Base-by-base conservation (phyloP, 805 yeast species). In the Yarrowia sp. region DNA sequence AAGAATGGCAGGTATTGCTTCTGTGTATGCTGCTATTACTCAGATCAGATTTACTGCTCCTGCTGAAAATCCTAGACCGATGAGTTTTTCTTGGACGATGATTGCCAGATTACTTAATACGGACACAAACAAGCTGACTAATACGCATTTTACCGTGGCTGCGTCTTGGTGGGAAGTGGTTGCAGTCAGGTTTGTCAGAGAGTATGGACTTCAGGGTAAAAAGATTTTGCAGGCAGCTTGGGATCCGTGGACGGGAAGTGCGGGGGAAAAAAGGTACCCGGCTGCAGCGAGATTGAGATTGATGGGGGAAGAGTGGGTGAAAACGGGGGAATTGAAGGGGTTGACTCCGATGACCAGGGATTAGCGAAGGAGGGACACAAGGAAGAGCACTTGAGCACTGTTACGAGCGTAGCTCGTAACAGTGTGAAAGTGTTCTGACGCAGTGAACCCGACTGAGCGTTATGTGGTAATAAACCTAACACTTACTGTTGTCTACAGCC, bases 121-220 rank as follows among this genome's bases (percentile, higher is more conserved):
- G 31, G 82, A 85, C 1, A 38, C 71, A 2, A 77, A 77, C 0
- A 73, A 82, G 13, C 71, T 92, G 11, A 78, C 84, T 0, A 87
- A 90, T 68, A 82, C 88, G 0, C 96, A 92, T 73, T 92, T 81
- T 72, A 79, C 85, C 0, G 83, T 88, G 1, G 81, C 86, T 4
- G 87, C 90, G 1, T 84, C 88, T 38, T 92, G 98, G 98, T 91
- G 98, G 96, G 98, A 95, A 69, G 85, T 92, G 5, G 80, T 88
- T 57, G 92, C 89, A 0, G 67, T 69, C 8, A 79, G 84, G 45
- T 83, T 93, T 65, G 63, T 80, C 8, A 71, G 72, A 9, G 81
- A 80, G 1, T 93, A 86, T 74, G 92, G 92, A 0, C 74, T 68
- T 4, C 98, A 93, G 76, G 95, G 84, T 3, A 65, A 50, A 5